Conservation (phyloP, 306 rosid species). For the Heteromeles arbutifolia region DNA sequence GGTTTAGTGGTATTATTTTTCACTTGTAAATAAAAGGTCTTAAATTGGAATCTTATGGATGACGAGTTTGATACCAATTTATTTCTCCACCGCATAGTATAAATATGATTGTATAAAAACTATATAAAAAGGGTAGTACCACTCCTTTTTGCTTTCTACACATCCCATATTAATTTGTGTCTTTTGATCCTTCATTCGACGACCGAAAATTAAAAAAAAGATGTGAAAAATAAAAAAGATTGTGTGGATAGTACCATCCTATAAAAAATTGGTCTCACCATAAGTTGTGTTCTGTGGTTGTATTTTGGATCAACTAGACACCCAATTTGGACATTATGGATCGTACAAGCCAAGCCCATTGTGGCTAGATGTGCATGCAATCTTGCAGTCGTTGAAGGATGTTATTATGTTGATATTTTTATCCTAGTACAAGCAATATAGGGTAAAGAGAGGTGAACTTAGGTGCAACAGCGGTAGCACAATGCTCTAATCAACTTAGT, state of each 20-base stretch:
- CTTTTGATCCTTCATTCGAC: too few species aligned
- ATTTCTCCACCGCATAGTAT: too few species aligned
- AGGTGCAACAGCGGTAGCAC: neutral
- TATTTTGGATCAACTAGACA: neutral
- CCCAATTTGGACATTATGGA: neutral
- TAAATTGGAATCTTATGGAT: too few species aligned
- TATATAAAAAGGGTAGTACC: too few species aligned
- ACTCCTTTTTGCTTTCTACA: too few species aligned
- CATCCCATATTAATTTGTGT: too few species aligned
- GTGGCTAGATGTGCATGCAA: neutral
- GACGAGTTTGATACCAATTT: too few species aligned
- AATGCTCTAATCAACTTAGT: neutral
- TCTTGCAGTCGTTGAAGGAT: neutral
- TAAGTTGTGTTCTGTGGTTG: neutral
- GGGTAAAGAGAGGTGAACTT: neutral
- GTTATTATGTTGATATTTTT: neutral
- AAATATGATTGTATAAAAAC: too few species aligned
- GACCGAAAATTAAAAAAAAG: accelerated
- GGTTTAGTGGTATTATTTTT: accelerated
- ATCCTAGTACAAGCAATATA: neutral
- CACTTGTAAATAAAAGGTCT: too few species aligned
- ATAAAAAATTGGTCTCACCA: neutral
- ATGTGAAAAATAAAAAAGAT: too few species aligned
- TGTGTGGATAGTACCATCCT: too few species aligned
- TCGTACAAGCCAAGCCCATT: neutral